Percentiles rank a stretch among this genome's conserved stretches.
phyloP scores from a whole-genome alignment of 1,284 basidiomycete genomes.

The Ganoderma resinaceum region DNA sequence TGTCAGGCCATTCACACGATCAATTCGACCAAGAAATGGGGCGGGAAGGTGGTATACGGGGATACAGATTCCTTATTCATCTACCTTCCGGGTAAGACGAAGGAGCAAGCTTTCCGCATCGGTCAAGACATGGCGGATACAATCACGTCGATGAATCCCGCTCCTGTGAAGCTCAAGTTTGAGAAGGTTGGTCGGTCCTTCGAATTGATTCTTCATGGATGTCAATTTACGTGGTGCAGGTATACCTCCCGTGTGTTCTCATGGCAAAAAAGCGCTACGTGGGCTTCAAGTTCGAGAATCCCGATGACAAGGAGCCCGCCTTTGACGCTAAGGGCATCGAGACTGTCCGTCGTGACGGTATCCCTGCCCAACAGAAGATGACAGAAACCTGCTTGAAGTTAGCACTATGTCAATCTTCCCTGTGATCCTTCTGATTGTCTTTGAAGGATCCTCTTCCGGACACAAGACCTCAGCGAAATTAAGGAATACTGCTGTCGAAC shows the following conservation, averaged over 20 bases:
- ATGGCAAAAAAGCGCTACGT: slow-evolving; percentile 98
- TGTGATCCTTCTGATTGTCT: background rate
- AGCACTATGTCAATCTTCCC: slow-evolving; percentile 24
- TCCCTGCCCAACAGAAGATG: slow-evolving; percentile 90
- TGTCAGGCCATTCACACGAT: slow-evolving; percentile 86
- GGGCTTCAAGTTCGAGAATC: slow-evolving; percentile 92
- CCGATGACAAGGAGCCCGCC: slow-evolving; percentile 78
- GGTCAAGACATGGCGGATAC: slow-evolving; percentile 92
- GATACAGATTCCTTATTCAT: slow-evolving; percentile 98
- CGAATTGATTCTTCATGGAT: background rate
- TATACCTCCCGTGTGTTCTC: slow-evolving; percentile 93
- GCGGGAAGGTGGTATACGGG: slow-evolving; percentile 93
- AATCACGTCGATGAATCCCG: slow-evolving; percentile 88
- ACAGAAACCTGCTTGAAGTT: slow-evolving; percentile 88
- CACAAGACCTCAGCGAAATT: slow-evolving; percentile 87
- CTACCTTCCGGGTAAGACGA: slow-evolving; percentile 87
- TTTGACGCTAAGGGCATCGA: slow-evolving; percentile 99
- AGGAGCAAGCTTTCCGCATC: slow-evolving; percentile 92
- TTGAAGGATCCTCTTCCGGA: slow-evolving; percentile 84
- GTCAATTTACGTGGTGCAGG: slow-evolving; percentile 51
- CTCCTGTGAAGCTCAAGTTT: slow-evolving; percentile 95
- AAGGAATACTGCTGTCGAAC: slow-evolving; percentile 89
- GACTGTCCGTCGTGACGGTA: slow-evolving; percentile 92
- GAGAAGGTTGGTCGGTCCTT: slow-evolving; percentile 75
- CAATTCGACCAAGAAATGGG: slow-evolving; percentile 84